Conservation (phyloP, 306 rosid species). For the Cucumis hystrix region DNA sequence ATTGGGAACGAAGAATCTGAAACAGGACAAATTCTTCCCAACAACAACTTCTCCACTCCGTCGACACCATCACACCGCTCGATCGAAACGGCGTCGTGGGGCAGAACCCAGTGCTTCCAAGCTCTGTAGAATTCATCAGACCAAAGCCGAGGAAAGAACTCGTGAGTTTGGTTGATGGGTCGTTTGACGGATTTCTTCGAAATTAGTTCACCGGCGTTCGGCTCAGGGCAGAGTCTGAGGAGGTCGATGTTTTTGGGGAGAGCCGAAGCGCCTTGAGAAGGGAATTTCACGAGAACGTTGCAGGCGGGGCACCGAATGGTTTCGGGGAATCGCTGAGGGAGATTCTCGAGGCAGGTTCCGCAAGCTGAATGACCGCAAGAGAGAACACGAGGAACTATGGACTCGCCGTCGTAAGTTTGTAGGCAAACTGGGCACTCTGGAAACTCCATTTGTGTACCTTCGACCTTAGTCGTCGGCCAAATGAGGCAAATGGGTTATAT, state of each 20-base stretch:
- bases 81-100: conserved; percentile 30
- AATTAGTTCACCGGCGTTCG: conserved; percentile 10
- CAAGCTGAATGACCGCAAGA: conserved; percentile 69
- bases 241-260: conserved; percentile 94
- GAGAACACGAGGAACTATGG: conserved; percentile 55
- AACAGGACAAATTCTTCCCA: conserved; percentile 17
- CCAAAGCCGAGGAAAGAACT: conserved; percentile 35
- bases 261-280: conserved; percentile 47
- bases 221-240: conserved; percentile 37
- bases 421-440: conserved; percentile 94
- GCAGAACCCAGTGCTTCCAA: conserved; percentile 69
- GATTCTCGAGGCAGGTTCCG: conserved; percentile 43
- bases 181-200: neutral
- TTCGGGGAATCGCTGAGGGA: conserved; percentile 40
- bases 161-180: neutral
- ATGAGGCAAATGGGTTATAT: neutral
- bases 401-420: conserved; percentile 45
- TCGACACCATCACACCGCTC: conserved; percentile 2
- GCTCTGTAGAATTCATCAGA: conserved; percentile 45
- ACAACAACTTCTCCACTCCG: neutral
- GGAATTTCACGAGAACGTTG: conserved; percentile 58
- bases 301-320: conserved; percentile 86
- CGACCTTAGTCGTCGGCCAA: neutral
- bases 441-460: conserved; percentile 31
- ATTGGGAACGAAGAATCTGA: conserved; percentile 14